These are phyloP conservation scores for Diaporthe citrichinensis DNA, from an alignment of 2,329 filamentous ascomycete species.

Conservation along the genomic window DNA sequence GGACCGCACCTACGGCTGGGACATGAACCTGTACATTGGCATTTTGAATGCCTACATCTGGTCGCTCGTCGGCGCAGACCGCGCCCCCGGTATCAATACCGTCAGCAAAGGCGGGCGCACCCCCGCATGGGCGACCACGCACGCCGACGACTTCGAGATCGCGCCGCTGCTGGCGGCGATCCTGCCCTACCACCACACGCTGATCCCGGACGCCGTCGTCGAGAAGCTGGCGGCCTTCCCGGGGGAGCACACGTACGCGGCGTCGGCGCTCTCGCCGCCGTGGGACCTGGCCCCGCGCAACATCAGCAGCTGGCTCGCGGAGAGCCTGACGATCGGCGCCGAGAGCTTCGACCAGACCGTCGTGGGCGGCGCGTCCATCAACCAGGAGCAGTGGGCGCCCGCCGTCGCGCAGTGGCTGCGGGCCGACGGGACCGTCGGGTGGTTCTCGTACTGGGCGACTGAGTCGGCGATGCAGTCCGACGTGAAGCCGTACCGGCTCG, in stretches of 20 bases:
- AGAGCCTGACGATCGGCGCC: constrained; percentile 71
- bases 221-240: constrained; percentile 61
- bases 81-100: constrained; percentile 52
- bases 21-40: constrained; percentile 74
- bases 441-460: constrained; percentile 50
- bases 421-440: constrained; percentile 38
- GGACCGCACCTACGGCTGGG: constrained; percentile 74
- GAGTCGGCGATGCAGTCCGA: constrained; percentile 57
- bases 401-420: constrained; percentile 70
- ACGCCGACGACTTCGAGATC: constrained; percentile 71
- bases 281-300: constrained; percentile 70
- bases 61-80: constrained; percentile 67
- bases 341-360: constrained; percentile 70
- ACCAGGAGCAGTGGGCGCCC: constrained; percentile 69
- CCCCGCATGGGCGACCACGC: constrained; percentile 66
- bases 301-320: constrained; percentile 70
- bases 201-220: constrained; percentile 59
- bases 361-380: constrained; percentile 67
- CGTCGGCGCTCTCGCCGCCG: constrained; percentile 69
- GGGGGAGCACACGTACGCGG: constrained; percentile 66
- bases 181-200: constrained; percentile 61
- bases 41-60: constrained; percentile 72
- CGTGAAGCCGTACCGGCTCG: constrained; percentile 59
- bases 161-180: constrained; percentile 70
- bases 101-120: constrained; percentile 44